Evolutionary conservation across 75 land plant genomes (phyloP).

Genomic region (Cryptomeria japonica): DNA sequence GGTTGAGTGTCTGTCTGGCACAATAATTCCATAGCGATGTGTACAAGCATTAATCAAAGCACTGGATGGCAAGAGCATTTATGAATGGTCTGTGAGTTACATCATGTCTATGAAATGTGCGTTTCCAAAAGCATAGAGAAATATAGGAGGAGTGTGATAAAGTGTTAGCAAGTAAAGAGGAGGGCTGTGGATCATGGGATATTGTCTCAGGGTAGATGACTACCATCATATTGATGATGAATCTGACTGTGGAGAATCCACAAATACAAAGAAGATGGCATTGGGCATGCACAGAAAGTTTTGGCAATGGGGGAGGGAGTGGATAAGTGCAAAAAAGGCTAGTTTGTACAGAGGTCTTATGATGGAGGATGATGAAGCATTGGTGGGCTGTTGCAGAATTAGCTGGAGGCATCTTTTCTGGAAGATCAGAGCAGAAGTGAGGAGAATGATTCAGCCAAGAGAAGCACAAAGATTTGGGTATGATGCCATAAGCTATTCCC

Average conservation of each 20-base stretch:
- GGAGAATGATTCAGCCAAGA: constrained; percentile 11
- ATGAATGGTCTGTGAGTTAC: background rate
- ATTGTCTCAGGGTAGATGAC: background rate
- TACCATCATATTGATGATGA: background rate
- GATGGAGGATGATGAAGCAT: background rate
- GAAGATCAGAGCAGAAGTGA: constrained; percentile 9
- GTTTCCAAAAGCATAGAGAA: background rate
- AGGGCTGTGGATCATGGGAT: background rate
- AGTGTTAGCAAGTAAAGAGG: background rate
- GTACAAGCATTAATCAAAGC: background rate
- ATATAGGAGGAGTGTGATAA: background rate
- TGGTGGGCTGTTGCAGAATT: background rate
- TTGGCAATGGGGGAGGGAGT: constrained; percentile 5
- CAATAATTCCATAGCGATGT: background rate
- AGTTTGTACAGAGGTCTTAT: background rate
- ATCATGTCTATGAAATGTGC: background rate
- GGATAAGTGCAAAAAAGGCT: background rate
- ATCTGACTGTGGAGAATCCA: background rate
- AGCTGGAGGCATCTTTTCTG: constrained; percentile 13
- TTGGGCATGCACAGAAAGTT: background rate
- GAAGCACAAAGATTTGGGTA: constrained; percentile 6
- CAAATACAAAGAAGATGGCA: background rate
- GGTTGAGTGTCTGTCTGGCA: background rate
- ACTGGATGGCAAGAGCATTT: background rate
- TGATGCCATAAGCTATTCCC: constrained; percentile 19